Evolutionary conservation across 2,329 filamentous ascomycete species (phyloP).

Genomic region (Aureobasidium pullulans): DNA sequence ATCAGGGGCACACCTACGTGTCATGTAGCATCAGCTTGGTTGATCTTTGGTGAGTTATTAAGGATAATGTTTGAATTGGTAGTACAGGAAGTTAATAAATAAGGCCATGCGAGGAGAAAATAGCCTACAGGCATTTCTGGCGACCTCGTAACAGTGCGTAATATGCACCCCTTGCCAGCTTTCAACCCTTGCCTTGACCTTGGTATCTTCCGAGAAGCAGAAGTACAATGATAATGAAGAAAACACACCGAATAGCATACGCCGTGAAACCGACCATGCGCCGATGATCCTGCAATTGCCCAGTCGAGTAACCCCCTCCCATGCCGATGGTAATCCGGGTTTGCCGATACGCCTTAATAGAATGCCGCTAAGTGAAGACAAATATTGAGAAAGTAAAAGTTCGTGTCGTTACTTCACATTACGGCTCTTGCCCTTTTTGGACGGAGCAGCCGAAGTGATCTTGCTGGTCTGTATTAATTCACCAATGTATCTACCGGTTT

Average conservation of each 20-base stretch:
- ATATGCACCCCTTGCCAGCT: not conserved
- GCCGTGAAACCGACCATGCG: slow-evolving; percentile 6
- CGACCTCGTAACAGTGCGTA: not conserved
- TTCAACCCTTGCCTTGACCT: not conserved
- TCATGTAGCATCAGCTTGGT: not conserved
- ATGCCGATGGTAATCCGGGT: slow-evolving; percentile 4
- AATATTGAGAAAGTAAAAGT: not conserved
- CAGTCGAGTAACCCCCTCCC: not conserved
- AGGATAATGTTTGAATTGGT: not conserved
- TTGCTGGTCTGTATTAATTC: slow-evolving; percentile 77
- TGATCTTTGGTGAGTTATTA: not conserved
- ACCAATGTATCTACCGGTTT: slow-evolving; percentile 71
- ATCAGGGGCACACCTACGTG: not conserved
- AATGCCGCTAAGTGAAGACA: slow-evolving; percentile 14
- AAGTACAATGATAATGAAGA: not conserved
- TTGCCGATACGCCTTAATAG: slow-evolving; percentile 11
- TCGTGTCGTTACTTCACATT: slow-evolving; percentile 12
- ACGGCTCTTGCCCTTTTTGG: slow-evolving; percentile 37
- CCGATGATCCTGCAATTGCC: slow-evolving; percentile 5
- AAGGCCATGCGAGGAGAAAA: not conserved
- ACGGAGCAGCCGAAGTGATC: slow-evolving; percentile 47
- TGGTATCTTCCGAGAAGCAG: not conserved
- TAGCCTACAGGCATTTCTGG: not conserved
- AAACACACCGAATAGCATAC: slow-evolving; percentile 1
- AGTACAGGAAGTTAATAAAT: slow-evolving; percentile 9